Percentiles rank a stretch among this genome's conserved stretches.
Evolutionary conservation across 2,329 filamentous ascomycete species (phyloP).

Genomic region (Epichloe brachyelytri): DNA sequence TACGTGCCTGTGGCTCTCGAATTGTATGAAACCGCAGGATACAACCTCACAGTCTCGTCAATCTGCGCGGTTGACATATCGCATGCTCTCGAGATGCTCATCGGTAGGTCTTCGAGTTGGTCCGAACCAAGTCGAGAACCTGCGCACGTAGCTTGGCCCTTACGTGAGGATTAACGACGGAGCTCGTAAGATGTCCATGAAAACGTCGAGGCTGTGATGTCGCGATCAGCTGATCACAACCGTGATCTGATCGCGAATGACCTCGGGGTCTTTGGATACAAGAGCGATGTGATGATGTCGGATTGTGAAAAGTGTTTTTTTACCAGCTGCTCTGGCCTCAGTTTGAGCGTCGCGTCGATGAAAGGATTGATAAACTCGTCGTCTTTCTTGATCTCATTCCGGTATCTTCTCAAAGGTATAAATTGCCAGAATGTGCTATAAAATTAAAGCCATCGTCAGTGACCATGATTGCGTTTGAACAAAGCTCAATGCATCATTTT

Average conservation of each 20-base stretch:
- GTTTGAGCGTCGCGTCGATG: slow-evolving; percentile 58
- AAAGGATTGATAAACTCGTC: slow-evolving; percentile 67
- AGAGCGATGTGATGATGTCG: slow-evolving; percentile 70
- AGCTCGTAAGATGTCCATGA: slow-evolving; percentile 79
- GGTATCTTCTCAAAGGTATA: slow-evolving; percentile 53
- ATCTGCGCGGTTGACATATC: slow-evolving; percentile 60
- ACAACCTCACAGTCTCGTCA: slow-evolving; percentile 69
- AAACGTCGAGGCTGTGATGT: slow-evolving; percentile 74
- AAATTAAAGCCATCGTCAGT: no score
- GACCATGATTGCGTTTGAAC: slow-evolving; percentile 12
- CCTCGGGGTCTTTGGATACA: slow-evolving; percentile 58
- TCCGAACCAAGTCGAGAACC: slow-evolving; percentile 59
- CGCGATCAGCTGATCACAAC: slow-evolving; percentile 75
- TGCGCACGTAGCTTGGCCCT: slow-evolving; percentile 60
- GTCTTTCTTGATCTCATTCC: slow-evolving; percentile 50
- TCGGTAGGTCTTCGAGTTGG: slow-evolving; percentile 53
- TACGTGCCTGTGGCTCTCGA: slow-evolving; percentile 24
- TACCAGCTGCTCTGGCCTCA: slow-evolving; percentile 57
- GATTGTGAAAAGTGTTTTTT: slow-evolving; percentile 46
- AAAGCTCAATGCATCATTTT: not conserved
- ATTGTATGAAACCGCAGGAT: slow-evolving; percentile 71
- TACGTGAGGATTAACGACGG: slow-evolving; percentile 50
- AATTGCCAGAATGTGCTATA: slow-evolving; percentile 46
- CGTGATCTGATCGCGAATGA: slow-evolving; percentile 76
- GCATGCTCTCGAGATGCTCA: slow-evolving; percentile 74